A percentile compares a stretch with the other conserved stretches of the same genome.
These are phyloP conservation scores for Desmodesmus armatus DNA, from an alignment of 139 green algal genomes.

Conservation along the genomic window DNA sequence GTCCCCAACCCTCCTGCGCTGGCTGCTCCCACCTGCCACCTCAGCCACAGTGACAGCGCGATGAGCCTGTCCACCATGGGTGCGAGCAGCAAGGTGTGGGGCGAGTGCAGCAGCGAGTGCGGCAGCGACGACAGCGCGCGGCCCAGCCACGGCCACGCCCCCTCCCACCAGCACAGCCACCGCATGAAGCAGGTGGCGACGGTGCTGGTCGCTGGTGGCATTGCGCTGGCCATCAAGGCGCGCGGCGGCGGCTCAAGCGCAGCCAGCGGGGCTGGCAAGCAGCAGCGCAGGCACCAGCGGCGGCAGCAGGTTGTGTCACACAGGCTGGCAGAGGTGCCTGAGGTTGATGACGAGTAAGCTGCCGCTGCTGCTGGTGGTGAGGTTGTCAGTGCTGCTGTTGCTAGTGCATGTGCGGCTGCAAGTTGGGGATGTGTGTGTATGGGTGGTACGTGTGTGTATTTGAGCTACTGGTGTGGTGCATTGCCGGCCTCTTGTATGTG, in stretches of 20 bases:
- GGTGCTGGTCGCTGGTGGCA: constrained; percentile 53
- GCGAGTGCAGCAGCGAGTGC: constrained; percentile 16
- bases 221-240: constrained; percentile 46
- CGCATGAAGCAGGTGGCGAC: constrained; percentile 37
- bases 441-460: too few species aligned
- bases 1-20: constrained; percentile 44
- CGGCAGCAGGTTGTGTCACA: constrained; percentile 29
- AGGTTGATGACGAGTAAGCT: neutral
- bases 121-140: constrained; percentile 25
- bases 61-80: constrained; percentile 10
- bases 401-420: neutral
- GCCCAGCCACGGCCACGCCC: neutral
- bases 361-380: neutral
- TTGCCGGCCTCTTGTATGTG: too few species aligned
- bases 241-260: constrained; percentile 2
- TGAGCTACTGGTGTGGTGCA: too few species aligned
- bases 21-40: too few species aligned
- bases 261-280: constrained; percentile 3
- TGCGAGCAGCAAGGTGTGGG: neutral
- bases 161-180: constrained; percentile 27
- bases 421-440: neutral
- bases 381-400: neutral
- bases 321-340: constrained; percentile 25
- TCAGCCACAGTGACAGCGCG: constrained; percentile 24
- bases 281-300: neutral